Evolutionary conservation across 805 yeast species (phyloP).

Genomic region (Lachancea fermentati): DNA sequence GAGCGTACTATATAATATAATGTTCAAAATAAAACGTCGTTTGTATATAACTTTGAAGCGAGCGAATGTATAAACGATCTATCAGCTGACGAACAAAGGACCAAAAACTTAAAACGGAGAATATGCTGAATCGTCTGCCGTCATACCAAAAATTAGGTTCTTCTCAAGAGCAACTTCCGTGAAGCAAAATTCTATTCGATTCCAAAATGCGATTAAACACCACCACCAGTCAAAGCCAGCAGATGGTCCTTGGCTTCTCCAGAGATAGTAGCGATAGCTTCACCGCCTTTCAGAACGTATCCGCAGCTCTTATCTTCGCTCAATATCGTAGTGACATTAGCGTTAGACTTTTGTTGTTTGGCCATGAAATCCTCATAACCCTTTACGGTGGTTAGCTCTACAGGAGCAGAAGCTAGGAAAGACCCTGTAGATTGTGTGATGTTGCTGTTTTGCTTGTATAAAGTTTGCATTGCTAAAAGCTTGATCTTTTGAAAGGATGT

Average conservation of each 20-base stretch:
- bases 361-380: constrained; percentile 38
- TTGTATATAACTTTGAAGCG: not conserved
- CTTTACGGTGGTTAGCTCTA: constrained; percentile 35
- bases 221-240: constrained; percentile 17
- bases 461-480: constrained; percentile 10
- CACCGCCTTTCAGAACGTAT: constrained; percentile 32
- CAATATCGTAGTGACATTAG: constrained; percentile 33
- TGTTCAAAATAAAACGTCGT: not conserved
- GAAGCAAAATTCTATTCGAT: not conserved
- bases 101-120: not conserved
- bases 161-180: not conserved
- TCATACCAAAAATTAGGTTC: not conserved
- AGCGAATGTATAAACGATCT: constrained; percentile 7
- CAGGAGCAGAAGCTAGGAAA: constrained; percentile 33
- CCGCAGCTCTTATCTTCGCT: constrained; percentile 34
- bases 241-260: constrained; percentile 35
- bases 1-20: not conserved
- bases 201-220: not conserved
- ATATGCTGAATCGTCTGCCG: not conserved
- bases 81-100: not conserved
- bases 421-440: constrained; percentile 29
- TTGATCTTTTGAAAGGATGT: too few species aligned
- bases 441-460: constrained; percentile 22
- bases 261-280: constrained; percentile 36
- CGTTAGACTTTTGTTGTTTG: constrained; percentile 29